Conservation (phyloP, 345 rosid genomes). For the Hevea brasiliensis region DNA sequence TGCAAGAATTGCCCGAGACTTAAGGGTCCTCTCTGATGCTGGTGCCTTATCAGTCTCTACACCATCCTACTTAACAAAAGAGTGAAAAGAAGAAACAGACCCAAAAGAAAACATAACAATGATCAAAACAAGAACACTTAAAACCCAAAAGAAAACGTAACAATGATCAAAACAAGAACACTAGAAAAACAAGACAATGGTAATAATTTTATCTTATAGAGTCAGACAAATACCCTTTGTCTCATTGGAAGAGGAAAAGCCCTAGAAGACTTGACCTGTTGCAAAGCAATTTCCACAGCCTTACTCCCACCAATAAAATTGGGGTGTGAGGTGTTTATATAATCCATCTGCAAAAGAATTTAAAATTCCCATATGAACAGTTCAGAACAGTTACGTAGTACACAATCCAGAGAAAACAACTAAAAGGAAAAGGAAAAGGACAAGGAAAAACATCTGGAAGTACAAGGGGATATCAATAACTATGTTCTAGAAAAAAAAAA, state of each 20-base stretch:
- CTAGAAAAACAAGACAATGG: not conserved
- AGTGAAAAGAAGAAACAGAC: slow-evolving; percentile 9
- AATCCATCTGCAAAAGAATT: slow-evolving; percentile 69
- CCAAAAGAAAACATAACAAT: not conserved
- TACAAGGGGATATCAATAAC: not conserved
- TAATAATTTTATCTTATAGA: not conserved
- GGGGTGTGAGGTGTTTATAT: slow-evolving; percentile 91
- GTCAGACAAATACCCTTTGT: slow-evolving; percentile 52
- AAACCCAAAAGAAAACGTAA: not conserved
- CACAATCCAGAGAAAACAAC: not conserved
- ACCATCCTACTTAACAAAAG: slow-evolving; percentile 51
- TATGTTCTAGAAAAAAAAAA: not conserved
- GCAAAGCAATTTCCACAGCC: slow-evolving; percentile 79
- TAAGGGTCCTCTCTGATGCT: slow-evolving; percentile 58
- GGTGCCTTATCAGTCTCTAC: slow-evolving; percentile 76
- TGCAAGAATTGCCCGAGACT: slow-evolving; percentile 77
- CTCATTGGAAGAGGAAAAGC: slow-evolving; percentile 48
- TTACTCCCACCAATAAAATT: slow-evolving; percentile 89
- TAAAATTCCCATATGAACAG: not conserved
- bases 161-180: not conserved
- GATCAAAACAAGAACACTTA: not conserved
- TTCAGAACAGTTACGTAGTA: not conserved
- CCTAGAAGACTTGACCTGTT: slow-evolving; percentile 70
- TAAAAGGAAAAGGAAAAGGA: no score
- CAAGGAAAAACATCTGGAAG: not conserved